A percentile compares a stretch with the other conserved stretches of the same genome.
phyloP scores from a whole-genome alignment of 2,329 filamentous ascomycete species.

The Orbilia ellipsospora region DNA sequence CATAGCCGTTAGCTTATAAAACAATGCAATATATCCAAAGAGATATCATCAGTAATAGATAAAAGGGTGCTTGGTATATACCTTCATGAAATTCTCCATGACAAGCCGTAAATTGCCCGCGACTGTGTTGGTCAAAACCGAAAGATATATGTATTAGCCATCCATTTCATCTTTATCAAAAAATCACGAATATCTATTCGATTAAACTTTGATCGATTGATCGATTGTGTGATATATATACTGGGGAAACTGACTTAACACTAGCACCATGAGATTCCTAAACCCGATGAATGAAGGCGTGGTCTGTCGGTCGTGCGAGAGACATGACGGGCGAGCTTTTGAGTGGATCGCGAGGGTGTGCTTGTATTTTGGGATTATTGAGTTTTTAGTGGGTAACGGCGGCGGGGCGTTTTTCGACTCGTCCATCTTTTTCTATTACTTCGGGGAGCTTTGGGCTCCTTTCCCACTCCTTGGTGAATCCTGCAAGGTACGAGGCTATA shows the following conservation, averaged over 20 bases:
- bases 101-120: constrained; percentile 93
- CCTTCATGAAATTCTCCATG: constrained; percentile 97
- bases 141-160: constrained; percentile 14
- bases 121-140: constrained; percentile 67
- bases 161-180: constrained; percentile 21
- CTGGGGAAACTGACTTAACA: constrained; percentile 72
- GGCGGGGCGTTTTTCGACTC: constrained; percentile 58
- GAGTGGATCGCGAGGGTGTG: constrained; percentile 91
- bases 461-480: not conserved
- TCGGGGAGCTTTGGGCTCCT: too few species aligned
- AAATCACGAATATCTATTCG: not conserved
- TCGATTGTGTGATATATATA: not conserved
- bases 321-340: constrained; percentile 76
- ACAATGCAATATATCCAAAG: too few species aligned
- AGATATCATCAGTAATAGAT: not conserved
- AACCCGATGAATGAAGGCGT: constrained; percentile 92
- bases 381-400: constrained; percentile 60
- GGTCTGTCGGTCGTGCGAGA: constrained; percentile 81
- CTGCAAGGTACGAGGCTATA: not conserved
- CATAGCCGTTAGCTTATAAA: too few species aligned
- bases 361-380: constrained; percentile 77
- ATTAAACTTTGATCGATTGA: not conserved
- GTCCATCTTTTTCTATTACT: constrained; percentile 12
- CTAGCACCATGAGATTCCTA: constrained; percentile 93
- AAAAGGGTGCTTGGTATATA: constrained; percentile 60